These are phyloP conservation scores for Komagataella populi DNA, from an alignment of 805 yeast genomes.

Conservation along the genomic window DNA sequence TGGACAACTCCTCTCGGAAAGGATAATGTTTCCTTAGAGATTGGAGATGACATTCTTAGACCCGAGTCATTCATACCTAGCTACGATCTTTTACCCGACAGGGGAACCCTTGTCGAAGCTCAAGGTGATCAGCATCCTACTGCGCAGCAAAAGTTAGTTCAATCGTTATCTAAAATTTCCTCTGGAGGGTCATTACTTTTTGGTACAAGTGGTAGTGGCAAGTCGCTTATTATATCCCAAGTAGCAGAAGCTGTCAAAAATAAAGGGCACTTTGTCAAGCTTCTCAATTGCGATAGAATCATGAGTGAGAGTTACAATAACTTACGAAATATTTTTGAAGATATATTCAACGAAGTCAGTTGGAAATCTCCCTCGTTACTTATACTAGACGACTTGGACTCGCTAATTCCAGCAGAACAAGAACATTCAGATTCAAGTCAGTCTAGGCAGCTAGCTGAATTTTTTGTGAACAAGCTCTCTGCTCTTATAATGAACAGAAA, in stretches of 20 bases:
- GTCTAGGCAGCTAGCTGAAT: constrained; percentile 46
- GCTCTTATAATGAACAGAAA: constrained; percentile 30
- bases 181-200: constrained; percentile 30
- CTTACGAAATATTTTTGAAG: constrained; percentile 28
- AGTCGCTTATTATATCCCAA: constrained; percentile 38
- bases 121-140: neutral
- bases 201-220: constrained; percentile 80
- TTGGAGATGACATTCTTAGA: constrained; percentile 35
- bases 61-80: constrained; percentile 23
- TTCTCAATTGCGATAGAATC: constrained; percentile 38
- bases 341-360: constrained; percentile 26
- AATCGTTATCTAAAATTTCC: constrained; percentile 23
- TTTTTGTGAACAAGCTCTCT: constrained; percentile 29
- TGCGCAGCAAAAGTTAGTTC: constrained; percentile 40
- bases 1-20: constrained; percentile 26
- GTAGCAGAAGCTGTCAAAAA: constrained; percentile 23
- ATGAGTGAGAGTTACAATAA: constrained; percentile 43
- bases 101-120: constrained; percentile 20
- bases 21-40: constrained; percentile 20
- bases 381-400: constrained; percentile 68
- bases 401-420: constrained; percentile 52
- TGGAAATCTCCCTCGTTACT: constrained; percentile 75
- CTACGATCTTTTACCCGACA: constrained; percentile 6
- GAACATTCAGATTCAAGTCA: constrained; percentile 29
- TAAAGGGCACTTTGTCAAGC: constrained; percentile 31